Evolutionary conservation across 2,329 filamentous ascomycete species (phyloP).

Genomic region (Microdochium paspali): DNA sequence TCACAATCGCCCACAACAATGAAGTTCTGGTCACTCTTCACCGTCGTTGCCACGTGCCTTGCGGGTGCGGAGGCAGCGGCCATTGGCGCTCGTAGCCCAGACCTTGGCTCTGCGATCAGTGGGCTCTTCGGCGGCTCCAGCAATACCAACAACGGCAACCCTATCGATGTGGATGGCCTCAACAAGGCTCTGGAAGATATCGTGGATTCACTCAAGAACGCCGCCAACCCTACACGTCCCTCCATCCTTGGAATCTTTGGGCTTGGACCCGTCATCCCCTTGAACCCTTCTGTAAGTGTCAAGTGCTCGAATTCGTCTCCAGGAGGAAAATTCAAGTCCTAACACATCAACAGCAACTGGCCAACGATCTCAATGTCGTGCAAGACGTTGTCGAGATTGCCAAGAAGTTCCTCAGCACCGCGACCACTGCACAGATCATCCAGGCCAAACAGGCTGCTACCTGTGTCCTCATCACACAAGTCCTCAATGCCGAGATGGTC

Average conservation of each 20-base stretch:
- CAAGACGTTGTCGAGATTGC: neutral
- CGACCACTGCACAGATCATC: neutral
- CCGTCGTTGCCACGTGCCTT: neutral
- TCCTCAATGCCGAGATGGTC: neutral
- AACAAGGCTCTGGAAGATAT: neutral
- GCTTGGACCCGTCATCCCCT: neutral
- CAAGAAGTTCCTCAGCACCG: neutral
- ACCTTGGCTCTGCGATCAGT: neutral
- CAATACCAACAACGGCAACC: neutral
- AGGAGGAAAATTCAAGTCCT: no score
- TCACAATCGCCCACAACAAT: neutral
- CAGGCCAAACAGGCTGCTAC: neutral
- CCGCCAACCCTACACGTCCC: neutral
- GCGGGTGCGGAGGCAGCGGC: neutral
- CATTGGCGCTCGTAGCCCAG: neutral
- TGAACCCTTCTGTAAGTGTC: neutral
- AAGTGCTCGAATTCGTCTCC: no score
- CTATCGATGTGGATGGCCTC: neutral
- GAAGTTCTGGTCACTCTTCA: neutral
- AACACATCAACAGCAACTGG: neutral
- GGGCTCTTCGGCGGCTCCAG: neutral
- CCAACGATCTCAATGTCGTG: neutral
- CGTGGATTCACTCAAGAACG: neutral
- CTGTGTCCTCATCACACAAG: neutral
- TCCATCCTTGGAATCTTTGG: neutral